Conservation (phyloP, 2,329 filamentous ascomycete genomes). For the Colletotrichum sp. region DNA sequence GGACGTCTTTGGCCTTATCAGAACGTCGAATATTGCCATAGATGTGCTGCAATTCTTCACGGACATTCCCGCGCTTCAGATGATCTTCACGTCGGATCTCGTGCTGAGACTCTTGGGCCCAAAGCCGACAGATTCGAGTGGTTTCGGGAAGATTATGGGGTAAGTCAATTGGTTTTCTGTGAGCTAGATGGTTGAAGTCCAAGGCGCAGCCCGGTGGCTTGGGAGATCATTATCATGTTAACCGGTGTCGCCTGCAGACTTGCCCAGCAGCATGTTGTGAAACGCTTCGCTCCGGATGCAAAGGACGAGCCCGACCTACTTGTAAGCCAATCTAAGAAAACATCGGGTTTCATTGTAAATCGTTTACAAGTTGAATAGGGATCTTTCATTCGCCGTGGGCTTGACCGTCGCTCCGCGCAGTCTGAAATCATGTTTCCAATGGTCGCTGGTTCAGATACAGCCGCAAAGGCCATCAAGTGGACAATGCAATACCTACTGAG, state of each 20-base stretch:
- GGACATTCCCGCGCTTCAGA: slow-evolving; percentile 1
- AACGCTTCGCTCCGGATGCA: background rate
- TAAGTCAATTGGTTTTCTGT: background rate
- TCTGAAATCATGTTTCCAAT: slow-evolving; percentile 15
- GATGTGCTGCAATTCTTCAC: slow-evolving; percentile 7
- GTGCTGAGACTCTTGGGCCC: background rate
- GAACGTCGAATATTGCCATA: slow-evolving; percentile 1
- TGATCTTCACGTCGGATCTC: background rate
- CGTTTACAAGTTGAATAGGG: background rate
- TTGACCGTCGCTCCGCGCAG: slow-evolving; percentile 1
- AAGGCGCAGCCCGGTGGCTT: background rate
- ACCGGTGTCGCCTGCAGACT: background rate
- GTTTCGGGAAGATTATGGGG: slow-evolving; percentile 13
- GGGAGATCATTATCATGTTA: background rate
- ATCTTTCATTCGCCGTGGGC: background rate
- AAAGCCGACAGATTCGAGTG: background rate
- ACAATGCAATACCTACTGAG: slow-evolving; percentile 56
- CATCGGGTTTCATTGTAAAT: background rate
- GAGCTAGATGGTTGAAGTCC: background rate
- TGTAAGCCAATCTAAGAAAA: background rate
- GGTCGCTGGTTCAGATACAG: slow-evolving; percentile 41
- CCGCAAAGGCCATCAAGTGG: slow-evolving; percentile 41
- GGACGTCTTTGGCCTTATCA: background rate
- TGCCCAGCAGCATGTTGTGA: background rate
- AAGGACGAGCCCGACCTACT: slow-evolving; percentile 10